phyloP scores from a whole-genome alignment of 768 basidiomycete genomes.

The Ephemerocybe angulata region DNA sequence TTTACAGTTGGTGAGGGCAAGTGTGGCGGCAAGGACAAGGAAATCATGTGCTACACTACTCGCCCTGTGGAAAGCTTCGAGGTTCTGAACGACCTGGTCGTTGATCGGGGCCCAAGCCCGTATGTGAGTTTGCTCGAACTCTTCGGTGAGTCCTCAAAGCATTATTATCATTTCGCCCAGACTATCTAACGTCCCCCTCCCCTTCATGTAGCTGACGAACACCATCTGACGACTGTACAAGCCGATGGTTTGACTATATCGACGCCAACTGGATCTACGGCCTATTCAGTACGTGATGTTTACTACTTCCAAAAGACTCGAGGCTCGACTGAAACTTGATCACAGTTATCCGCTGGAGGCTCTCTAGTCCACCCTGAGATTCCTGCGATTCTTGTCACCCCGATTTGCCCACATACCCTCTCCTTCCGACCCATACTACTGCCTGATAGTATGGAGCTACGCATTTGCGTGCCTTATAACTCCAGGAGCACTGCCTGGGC shows the following conservation, averaged over 20 bases:
- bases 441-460: conserved; percentile 96
- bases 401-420: conserved; percentile 96
- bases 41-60: conserved; percentile 98
- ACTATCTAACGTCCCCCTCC: background rate
- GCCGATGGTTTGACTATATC: conserved; percentile 95
- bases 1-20: conserved; percentile 49
- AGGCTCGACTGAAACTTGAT: conserved; percentile 6
- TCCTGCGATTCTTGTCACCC: conserved; percentile 92
- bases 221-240: conserved; percentile 99
- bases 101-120: conserved; percentile 96
- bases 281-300: conserved; percentile 77
- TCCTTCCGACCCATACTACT: conserved; percentile 98
- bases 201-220: conserved; percentile 76
- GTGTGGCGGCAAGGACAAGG: conserved; percentile 74
- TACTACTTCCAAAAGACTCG: conserved; percentile 7
- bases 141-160: conserved; percentile 91
- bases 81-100: conserved; percentile 93
- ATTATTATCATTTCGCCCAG: background rate
- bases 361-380: conserved; percentile 98
- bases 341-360: conserved; percentile 88
- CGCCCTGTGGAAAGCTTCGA: conserved; percentile 95
- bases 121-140: conserved; percentile 95
- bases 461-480: conserved; percentile 99
- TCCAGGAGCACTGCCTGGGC: conserved; percentile 98
- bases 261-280: conserved; percentile 97